Evolutionary conservation across 345 rosid genomes (phyloP), one percentile per base, ranked within the genome.

Genomic region (Bretschneidera sinensis): DNA sequence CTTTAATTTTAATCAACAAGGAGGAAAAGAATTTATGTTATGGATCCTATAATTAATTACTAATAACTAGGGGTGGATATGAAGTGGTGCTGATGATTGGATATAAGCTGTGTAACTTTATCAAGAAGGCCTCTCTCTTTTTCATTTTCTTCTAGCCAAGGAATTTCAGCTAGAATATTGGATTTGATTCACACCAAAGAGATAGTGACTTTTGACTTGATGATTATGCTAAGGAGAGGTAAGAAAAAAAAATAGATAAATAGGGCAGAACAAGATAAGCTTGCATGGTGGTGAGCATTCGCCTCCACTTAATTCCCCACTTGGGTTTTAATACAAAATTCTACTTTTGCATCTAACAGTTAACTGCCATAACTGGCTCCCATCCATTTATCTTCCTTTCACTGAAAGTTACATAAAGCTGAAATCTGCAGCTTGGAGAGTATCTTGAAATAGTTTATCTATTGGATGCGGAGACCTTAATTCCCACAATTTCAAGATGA

Each of bases 331-430:
- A 57, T 51, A 50, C 35, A 21, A 45, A 28, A 51, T 35, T 57
- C 28, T 17, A 23, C 11, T 56, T 48, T n/a, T n/a, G n/a, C 56
- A 19, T 59, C 23, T 34, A 67, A 64, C 64, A 34, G 47, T 43
- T 43, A 61, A 74, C 74, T 25, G 67, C 61, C 35, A 62, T 50
- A 61, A 58, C 59, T 67, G 74, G 71, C 52, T 68, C 74, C 65
- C 62, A 43, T 53, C 54, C 61, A 21, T 55, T 72, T 57, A 2
- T 55, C 20, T 51, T 19, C 24, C 10, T 65, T 59, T n/a, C n/a
- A n/a, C n/a, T 49, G 66, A 58, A 31, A 65, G 61, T 53, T 54
- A 65, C n/a, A n/a, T n/a, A n/a, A n/a, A 24, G 62, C 25, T 51
- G 17, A 25, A 35, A 24, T 18, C 54, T 16, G 48, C 28, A 18